Base-by-base conservation (phyloP, 768 basidiomycete genomes). In the Cyclocybe aegerita region DNA sequence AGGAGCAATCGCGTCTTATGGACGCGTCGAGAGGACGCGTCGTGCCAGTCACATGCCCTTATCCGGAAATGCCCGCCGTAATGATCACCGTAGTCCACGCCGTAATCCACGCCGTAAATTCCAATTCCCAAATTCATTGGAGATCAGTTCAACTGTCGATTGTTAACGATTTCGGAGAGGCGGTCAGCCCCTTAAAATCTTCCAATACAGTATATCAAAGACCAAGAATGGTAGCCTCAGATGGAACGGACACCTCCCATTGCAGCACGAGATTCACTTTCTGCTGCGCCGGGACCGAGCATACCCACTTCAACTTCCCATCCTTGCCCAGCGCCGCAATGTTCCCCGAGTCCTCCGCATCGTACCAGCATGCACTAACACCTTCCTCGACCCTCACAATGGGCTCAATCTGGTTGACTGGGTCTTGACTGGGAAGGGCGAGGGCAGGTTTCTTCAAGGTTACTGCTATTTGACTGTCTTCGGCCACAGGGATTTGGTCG, bases 271-370 rank as follows among this genome's bases (percentile, higher is more conserved):
- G 47, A 39, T 63, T 65, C 0, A 64, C 40, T 51, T 70, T 71
- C 11, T 46, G 60, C 47, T 70, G 67, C 14, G 69, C 32, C 1
- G 64, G 47, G 7, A 72, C 51, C 2, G 58, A 48, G 33, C 70
- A 71, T n/a, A 70, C 50, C 67, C 69, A 73, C 33, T 65, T 62
- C 42, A 74, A 49, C 58, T 64, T 66, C 5, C 71, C 67, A 48
- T 74, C 66, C 43, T 63, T 59, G 1, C 68, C 71, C 40, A 70
- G 47, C 7, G 60, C 48, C 17, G 61, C 63, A 32, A 60, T 39
- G 12, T 56, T 58, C 4, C 60, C 58, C 36, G 65, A 63, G 14
- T 65, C 66, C 30, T 62, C 65, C 6, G 65, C 58, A 9, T 60
- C 63, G 43, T 71, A 60, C 70, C 70, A 72, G 36, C 62, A 59